These are phyloP conservation scores for Phoma herbarum DNA, from an alignment of 2,329 filamentous ascomycete species.

Conservation along the genomic window DNA sequence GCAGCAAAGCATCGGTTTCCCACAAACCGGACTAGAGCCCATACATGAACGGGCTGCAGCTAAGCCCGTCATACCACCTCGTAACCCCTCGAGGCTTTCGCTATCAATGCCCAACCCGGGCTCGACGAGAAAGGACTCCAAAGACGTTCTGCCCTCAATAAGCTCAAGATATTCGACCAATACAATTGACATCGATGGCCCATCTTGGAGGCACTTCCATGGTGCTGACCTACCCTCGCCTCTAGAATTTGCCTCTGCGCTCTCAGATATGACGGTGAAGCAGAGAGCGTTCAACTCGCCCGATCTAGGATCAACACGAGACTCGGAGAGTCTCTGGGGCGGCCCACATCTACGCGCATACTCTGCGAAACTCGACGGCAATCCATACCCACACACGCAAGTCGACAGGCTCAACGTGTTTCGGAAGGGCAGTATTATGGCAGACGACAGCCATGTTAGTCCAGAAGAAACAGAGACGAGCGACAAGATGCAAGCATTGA, in stretches of 20 bases:
- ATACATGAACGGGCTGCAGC: constrained; percentile 29
- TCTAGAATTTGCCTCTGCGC: constrained; percentile 19
- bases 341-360: constrained; percentile 1
- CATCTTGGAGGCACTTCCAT: not conserved
- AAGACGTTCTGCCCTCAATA: not conserved
- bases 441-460: not conserved
- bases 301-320: constrained; percentile 25
- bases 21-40: constrained; percentile 27
- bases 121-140: constrained; percentile 2
- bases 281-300: constrained; percentile 36
- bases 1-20: constrained; percentile 15
- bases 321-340: constrained; percentile 1
- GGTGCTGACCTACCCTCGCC: not conserved
- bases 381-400: not conserved
- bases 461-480: constrained; percentile 24
- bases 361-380: not conserved
- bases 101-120: constrained; percentile 19
- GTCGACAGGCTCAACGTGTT: not conserved
- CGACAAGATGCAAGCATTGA: constrained; percentile 27
- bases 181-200: not conserved
- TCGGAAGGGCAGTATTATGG: not conserved
- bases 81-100: constrained; percentile 32
- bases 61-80: constrained; percentile 26
- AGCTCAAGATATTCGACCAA: constrained; percentile 1
- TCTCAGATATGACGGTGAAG: constrained; percentile 31